Evolutionary conservation across 805 yeast species (phyloP), one percentile per base, ranked within the genome.

Genomic region (Candida nanaspora): DNA sequence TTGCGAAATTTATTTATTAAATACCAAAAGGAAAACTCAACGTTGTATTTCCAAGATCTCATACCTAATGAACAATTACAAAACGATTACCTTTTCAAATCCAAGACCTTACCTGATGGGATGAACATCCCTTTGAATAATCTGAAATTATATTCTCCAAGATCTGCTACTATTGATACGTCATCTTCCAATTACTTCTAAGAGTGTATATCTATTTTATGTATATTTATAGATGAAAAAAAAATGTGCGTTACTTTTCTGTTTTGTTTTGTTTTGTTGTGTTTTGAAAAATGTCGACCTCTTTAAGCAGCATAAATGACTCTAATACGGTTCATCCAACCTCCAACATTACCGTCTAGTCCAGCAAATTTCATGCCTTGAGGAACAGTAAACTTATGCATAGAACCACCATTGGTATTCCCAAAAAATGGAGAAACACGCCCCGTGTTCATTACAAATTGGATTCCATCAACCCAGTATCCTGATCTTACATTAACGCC

Each of bases 391-490:
- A 88, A 61, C 16, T 70, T 69, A 27, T 77, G 73, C 7, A 70
- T 55, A 3, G 82, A 72, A 9, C 84, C 82, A 6, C 97, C 97
- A 7, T 69, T 68, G 1, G 63, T 56, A 37, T 84, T 84, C 13
- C 97, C 97, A 48, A 66, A 74, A 69, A 76, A 61, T 2, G 69
- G 70, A 31, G 82, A 74, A 1, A 65, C 51, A 45, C 79, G 66
- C 2, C 82, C 83, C 3, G 55, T 55, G 42, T 63, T 66, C 2
- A 95, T 84, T 16, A 78, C 68, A 27, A 93, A 64, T 55, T 85
- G 93, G 19, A 86, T 65, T 1, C 82, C 96, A 66, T 93, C 98
- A 5, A 93, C 68, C 97, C 98, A 93, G 2, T 70, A 78, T 10
- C 98, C 98, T 33, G 78, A 68, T 47, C 95, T 69, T 35, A 87